A percentile compares a stretch with the other conserved stretches of the same genome.
phyloP scores from a whole-genome alignment of 495 filamentous ascomycete genomes.

The Rhizodiscina lignyota region DNA sequence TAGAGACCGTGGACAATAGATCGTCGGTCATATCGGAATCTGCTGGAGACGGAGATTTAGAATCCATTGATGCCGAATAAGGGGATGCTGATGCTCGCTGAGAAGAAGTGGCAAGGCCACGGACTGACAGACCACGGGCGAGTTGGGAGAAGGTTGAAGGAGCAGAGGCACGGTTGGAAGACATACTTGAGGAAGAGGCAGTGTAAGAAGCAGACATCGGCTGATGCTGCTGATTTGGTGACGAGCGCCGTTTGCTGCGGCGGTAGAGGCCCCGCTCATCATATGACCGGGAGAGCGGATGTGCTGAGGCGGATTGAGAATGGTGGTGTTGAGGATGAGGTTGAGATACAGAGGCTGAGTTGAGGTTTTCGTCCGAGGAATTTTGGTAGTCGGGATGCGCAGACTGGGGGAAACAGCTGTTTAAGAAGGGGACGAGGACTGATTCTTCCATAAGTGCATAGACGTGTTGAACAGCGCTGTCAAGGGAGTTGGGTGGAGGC shows the following conservation, averaged over 20 bases:
- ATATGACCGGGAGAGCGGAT: conserved; percentile 7
- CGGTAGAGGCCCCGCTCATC: conserved; percentile 11
- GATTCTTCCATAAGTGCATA: conserved; percentile 97
- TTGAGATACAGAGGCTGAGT: conserved; percentile 1
- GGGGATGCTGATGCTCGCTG: conserved; percentile 11
- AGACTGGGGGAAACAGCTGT: conserved; percentile 24
- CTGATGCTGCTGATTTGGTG: no score
- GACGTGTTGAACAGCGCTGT: conserved; percentile 78
- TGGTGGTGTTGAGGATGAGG: neutral
- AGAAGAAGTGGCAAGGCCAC: conserved; percentile 11
- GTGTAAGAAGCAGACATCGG: no score
- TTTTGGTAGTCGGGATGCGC: conserved; percentile 9
- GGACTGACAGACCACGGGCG: conserved; percentile 18
- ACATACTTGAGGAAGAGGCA: conserved; percentile 2
- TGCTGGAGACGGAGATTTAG: no score
- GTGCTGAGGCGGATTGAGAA: neutral
- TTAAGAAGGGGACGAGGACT: conserved; percentile 69
- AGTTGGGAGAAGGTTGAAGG: conserved; percentile 6
- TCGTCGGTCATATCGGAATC: no score
- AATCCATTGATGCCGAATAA: no score
- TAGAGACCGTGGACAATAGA: no score
- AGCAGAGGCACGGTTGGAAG: conserved; percentile 4
- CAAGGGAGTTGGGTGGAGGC: conserved; percentile 60
- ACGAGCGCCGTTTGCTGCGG: conserved; percentile 5
- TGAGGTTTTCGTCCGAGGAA: conserved; percentile 10